Evolutionary conservation across 192 early-diverging fungal species (phyloP), one percentile per base, ranked within the genome.

Genomic region (Entomortierella chlamydospora): DNA sequence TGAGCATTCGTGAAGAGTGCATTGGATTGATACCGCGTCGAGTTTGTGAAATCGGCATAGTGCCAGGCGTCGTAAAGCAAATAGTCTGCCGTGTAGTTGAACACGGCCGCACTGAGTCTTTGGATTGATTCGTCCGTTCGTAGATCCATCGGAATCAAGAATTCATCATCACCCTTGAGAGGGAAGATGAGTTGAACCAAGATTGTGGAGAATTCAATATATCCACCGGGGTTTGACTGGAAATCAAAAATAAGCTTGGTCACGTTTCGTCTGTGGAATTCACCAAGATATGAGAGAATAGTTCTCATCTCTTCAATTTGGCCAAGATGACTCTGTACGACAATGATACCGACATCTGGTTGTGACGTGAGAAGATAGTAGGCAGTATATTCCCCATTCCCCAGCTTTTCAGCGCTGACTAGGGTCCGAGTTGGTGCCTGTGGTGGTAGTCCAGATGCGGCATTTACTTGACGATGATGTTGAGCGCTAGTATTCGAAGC

Each of bases 271-370:
- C 10, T 22, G 22, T 43, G 18, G 12, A 74, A 57, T 0, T 33
- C 8, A 2, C 22, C 42, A 39, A 67, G 28, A 0, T 18, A 33
- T 7, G 15, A 1, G 0, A 49, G 41, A 20, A 51, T n/a, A 0
- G 20, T 20, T 9, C 30, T 20, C 0, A 73, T 4, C 22, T 73
- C 72, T 4, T 18, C 8, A 1, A 28, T 26, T 1, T 57, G 11
- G 0, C n/a, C 52, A 0, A 15, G 30, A 13, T 74, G 33, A 15
- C 50, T 74, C 2, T 15, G 37, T 29, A 62, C 58, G 6, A 67
- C 72, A 6, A 74, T 45, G 37, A 74, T 64, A 15, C 72, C 72
- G 5, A 74, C 72, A 65, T 74, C 30, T 1, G 58, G 72, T 47
- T 49, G 15, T 7, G 22, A 2, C 52, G 67, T 66, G n/a, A 74